Base-by-base conservation (phyloP, 768 basidiomycete species). In the Amanita rubescens region DNA sequence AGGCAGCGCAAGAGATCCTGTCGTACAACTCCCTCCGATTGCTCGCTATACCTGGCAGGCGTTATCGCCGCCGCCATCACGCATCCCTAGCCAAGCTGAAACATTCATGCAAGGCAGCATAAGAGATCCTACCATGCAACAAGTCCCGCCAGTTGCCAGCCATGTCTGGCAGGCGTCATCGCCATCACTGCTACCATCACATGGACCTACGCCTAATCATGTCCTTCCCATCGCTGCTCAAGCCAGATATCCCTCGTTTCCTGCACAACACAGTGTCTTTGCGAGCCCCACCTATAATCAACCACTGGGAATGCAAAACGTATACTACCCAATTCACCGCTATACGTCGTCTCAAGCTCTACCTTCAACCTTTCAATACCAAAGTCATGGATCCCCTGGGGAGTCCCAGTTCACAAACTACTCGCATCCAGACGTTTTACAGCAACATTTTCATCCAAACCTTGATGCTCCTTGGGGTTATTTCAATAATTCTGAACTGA, bases 311-410 rank as follows among this genome's bases (percentile, higher is more conserved):
- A 46, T 46, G 44, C 44, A 6, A 46, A 46, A 46, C 30, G 25
- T 46, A 46, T 46, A 46, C n/a, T n/a, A n/a, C 44, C 44, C 42
- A 20, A 43, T 43, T 24, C 42, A 43, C 42, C 42, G 20, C 42
- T 17, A 1, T 46, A 25, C 44, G 5, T 27, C 44, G 12, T 46
- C 44, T 46, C 44, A 46, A 30, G 44, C 25, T 32, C n/a, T 17
- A 27, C 14, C 25, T 46, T 30, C 44, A 43, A 19, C n/a, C 12
- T 17, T 43, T 43, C 42, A 43, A 43, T 43, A 43, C 42, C 42
- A 43, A 43, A 43, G 19, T 43, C 19, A 43, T 19, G 42, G 42
- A 43, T 43, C 3, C 42, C 42, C 42, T 43, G 42, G 42, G 42
- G 42, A 12, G 42, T 43, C 42, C 42, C 42, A 43, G 20, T 43